Percentiles rank a stretch among this genome's conserved stretches.
Evolutionary conservation across 129 eudicot species (phyloP).

Genomic region (Tanacetum coccineum): DNA sequence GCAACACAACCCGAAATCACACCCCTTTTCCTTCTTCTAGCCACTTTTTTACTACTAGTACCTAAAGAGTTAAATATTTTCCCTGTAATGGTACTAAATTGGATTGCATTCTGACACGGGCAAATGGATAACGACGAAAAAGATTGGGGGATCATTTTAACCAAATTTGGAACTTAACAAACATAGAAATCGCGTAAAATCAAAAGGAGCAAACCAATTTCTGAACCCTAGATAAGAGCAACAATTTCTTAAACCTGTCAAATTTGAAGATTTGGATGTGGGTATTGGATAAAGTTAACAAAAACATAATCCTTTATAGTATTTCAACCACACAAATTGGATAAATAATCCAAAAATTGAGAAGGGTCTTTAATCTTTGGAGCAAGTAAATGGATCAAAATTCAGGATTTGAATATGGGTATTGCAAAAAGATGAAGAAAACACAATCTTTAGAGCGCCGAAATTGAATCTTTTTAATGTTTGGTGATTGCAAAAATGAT

Average conservation of each 20-base stretch:
- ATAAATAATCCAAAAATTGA: no score
- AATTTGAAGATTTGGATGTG: slow-evolving; percentile 6
- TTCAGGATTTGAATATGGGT: no score
- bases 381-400: slow-evolving; percentile 1
- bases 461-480: no score
- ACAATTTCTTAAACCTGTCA: neutral
- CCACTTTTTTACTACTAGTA: slow-evolving; percentile 15
- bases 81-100: neutral
- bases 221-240: no score
- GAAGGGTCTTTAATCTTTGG: neutral
- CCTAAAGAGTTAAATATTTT: neutral
- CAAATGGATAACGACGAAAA: slow-evolving; percentile 17
- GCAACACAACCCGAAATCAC: slow-evolving; percentile 30
- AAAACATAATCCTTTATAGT: neutral
- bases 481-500: no score
- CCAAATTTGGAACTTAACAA: neutral
- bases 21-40: slow-evolving; percentile 20
- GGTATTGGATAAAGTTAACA: slow-evolving; percentile 19
- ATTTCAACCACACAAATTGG: no score
- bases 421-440: slow-evolving; percentile 17
- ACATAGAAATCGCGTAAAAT: slow-evolving; percentile 7
- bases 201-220: neutral
- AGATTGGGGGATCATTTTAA: neutral
- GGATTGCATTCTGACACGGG: slow-evolving; percentile 33
- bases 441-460: no score